Percentiles rank a stretch among this genome's conserved stretches.
phyloP scores from a whole-genome alignment of 1,139 yeast species.

The Protomyces pachydermus region DNA sequence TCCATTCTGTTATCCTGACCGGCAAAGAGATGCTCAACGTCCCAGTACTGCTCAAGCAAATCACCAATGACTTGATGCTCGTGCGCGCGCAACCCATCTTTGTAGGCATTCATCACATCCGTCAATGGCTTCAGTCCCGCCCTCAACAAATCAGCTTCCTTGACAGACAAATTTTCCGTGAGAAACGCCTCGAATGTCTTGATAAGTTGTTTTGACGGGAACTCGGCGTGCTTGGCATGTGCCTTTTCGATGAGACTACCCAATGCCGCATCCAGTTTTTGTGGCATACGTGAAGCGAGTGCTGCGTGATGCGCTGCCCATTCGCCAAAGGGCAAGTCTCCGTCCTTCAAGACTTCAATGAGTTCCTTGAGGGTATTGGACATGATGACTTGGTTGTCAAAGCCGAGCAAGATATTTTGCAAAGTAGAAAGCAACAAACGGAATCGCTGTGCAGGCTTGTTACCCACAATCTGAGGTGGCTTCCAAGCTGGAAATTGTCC shows the following conservation, averaged over 20 bases:
- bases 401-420: slow-evolving; percentile 77
- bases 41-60: slow-evolving; percentile 65
- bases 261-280: slow-evolving; percentile 65
- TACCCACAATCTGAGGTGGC: slow-evolving; percentile 72
- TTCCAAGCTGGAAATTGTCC: slow-evolving; percentile 91
- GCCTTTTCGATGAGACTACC: slow-evolving; percentile 55
- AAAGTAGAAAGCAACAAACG: slow-evolving; percentile 55
- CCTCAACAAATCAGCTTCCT: slow-evolving; percentile 49
- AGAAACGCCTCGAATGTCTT: slow-evolving; percentile 55
- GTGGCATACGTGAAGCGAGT: slow-evolving; percentile 81
- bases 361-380: slow-evolving; percentile 69
- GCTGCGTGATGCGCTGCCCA: slow-evolving; percentile 87
- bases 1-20: slow-evolving; percentile 76
- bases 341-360: slow-evolving; percentile 66
- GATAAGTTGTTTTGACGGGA: slow-evolving; percentile 83
- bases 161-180: slow-evolving; percentile 42
- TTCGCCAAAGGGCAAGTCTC: slow-evolving; percentile 84
- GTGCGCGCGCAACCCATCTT: slow-evolving; percentile 73
- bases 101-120: slow-evolving; percentile 63
- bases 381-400: slow-evolving; percentile 93
- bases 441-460: slow-evolving; percentile 76
- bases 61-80: slow-evolving; percentile 71
- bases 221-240: slow-evolving; percentile 65
- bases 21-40: slow-evolving; percentile 70
- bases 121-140: slow-evolving; percentile 68